phyloP scores from a whole-genome alignment of 163 green algal species.

The Volvox carteri region DNA sequence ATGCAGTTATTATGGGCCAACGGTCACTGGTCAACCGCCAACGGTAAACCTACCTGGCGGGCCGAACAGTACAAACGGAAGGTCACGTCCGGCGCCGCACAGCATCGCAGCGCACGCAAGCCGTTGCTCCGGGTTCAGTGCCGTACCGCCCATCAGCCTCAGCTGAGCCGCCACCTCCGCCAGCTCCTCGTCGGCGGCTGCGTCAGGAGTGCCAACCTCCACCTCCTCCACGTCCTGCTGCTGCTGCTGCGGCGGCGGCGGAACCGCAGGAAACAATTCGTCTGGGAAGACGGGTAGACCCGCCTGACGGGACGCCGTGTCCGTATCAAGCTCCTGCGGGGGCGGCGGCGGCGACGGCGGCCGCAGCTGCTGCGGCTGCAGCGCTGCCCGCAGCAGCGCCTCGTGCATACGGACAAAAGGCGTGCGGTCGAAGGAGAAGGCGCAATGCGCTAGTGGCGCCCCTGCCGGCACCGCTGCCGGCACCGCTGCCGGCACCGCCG shows the following conservation, averaged over 20 bases:
- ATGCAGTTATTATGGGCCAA: neutral
- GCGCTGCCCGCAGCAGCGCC: slow-evolving; percentile 21
- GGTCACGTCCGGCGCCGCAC: neutral
- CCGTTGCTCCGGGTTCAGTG: slow-evolving; percentile 51
- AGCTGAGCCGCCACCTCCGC: slow-evolving; percentile 17
- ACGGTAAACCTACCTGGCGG: slow-evolving; percentile 24
- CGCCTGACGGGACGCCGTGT: too few relatives aligned
- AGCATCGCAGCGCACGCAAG: slow-evolving; percentile 32
- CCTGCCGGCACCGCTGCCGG: neutral
- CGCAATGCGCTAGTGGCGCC: slow-evolving; percentile 19
- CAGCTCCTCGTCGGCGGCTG: neutral
- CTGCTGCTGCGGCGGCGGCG: neutral
- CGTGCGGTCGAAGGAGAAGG: slow-evolving; percentile 52
- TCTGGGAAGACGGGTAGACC: slow-evolving; percentile 16
- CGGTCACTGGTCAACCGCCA: neutral
- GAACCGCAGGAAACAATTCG: slow-evolving; percentile 20
- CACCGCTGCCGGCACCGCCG: neutral
- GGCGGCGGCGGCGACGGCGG: slow-evolving; percentile 26
- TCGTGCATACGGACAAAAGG: slow-evolving; percentile 39
- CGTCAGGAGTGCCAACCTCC: too few relatives aligned
- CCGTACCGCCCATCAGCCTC: slow-evolving; percentile 14
- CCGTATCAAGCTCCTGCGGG: too few relatives aligned
- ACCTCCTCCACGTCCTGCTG: neutral
- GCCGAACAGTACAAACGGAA: slow-evolving; percentile 52
- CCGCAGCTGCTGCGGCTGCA: slow-evolving; percentile 10